These are phyloP conservation scores for Uncinocarpus reesii DNA, from an alignment of 2,329 filamentous ascomycete species.

Conservation along the genomic window DNA sequence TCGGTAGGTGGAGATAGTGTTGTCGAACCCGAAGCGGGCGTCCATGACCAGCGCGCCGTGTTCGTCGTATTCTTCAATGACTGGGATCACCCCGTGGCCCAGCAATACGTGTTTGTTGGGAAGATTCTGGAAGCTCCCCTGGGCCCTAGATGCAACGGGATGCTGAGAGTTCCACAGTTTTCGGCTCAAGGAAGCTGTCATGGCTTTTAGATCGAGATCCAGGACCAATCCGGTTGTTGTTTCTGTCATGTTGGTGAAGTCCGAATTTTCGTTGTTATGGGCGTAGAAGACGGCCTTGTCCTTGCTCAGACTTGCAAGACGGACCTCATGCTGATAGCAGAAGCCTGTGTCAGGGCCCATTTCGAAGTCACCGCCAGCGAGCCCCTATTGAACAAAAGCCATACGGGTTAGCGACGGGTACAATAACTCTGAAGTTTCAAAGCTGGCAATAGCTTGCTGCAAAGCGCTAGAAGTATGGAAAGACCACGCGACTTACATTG, in stretches of 20 bases:
- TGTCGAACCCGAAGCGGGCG: constrained; percentile 5
- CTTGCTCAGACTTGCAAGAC: background rate
- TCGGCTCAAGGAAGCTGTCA: constrained; percentile 1
- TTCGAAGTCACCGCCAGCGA: constrained; percentile 16
- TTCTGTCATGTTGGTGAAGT: background rate
- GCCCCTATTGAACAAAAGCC: constrained; percentile 9
- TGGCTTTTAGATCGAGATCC: constrained; percentile 11
- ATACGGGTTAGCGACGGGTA: background rate
- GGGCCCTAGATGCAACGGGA: constrained; percentile 1
- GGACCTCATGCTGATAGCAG: constrained; percentile 14
- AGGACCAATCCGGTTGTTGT: constrained; percentile 13
- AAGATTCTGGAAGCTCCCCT: constrained; percentile 13
- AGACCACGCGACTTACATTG: constrained; percentile 8
- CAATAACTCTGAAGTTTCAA: background rate
- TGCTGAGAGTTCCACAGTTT: constrained; percentile 6
- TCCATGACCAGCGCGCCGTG: constrained; percentile 12
- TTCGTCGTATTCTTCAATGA: constrained; percentile 14
- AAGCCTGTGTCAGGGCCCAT: constrained; percentile 12
- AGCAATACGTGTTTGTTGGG: constrained; percentile 8
- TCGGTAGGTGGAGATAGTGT: constrained; percentile 4
- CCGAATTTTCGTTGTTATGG: constrained; percentile 12
- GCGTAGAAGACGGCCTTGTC: constrained; percentile 4
- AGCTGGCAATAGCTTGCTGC: background rate
- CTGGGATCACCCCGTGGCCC: constrained; percentile 10
- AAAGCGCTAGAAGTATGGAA: background rate